phyloP scores from a whole-genome alignment of 495 filamentous ascomycete genomes.

The Tuber microsphaerosporum region DNA sequence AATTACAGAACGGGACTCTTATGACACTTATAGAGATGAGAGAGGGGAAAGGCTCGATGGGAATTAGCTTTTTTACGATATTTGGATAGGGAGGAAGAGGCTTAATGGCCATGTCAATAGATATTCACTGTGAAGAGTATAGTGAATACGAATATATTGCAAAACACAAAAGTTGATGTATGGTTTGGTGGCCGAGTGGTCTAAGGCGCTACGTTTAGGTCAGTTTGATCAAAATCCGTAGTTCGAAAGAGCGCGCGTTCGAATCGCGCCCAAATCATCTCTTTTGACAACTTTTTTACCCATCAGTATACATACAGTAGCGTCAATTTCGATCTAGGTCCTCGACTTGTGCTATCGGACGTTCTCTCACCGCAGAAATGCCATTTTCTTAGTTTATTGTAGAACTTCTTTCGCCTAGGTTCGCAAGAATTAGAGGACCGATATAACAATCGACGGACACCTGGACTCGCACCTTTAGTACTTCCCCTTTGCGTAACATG shows the following conservation, averaged over 20 bases:
- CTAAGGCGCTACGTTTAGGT: conserved; percentile 25
- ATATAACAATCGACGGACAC: background rate
- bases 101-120: background rate
- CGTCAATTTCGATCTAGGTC: background rate
- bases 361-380: background rate
- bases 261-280: conserved; percentile 18
- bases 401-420: background rate
- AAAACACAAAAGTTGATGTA: background rate
- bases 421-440: background rate
- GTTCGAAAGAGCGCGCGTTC: conserved; percentile 24
- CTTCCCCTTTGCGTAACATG: background rate
- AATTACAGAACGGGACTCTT: background rate
- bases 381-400: background rate
- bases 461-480: background rate
- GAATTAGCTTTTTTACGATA: background rate
- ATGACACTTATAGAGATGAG: background rate
- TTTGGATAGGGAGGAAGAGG: background rate
- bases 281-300: background rate
- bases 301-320: background rate
- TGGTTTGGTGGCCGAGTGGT: conserved; percentile 19
- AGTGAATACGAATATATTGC: background rate
- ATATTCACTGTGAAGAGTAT: background rate
- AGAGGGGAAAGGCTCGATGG: background rate
- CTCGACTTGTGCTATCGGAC: background rate
- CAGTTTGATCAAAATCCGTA: conserved; percentile 12